Evolutionary conservation across 1,139 yeast genomes (phyloP).

Genomic region (Zygoascus sp.): DNA sequence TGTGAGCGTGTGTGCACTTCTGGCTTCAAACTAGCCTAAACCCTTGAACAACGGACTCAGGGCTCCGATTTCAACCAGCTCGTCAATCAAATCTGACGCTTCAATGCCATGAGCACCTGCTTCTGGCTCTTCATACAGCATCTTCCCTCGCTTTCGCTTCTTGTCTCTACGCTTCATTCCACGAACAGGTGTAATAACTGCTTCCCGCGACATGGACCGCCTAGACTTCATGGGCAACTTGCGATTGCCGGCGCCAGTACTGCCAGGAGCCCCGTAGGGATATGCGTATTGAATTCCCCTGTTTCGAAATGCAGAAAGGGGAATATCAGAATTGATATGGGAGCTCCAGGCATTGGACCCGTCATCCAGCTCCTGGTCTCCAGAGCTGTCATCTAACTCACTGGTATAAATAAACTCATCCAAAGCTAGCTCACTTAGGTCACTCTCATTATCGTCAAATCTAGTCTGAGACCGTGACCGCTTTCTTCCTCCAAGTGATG

Average conservation of each 20-base stretch:
- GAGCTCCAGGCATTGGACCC: slow-evolving; percentile 17
- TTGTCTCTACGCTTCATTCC: slow-evolving; percentile 19
- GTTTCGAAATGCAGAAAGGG: slow-evolving; percentile 85
- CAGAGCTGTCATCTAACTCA: slow-evolving; percentile 78
- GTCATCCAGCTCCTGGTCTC: slow-evolving; percentile 28
- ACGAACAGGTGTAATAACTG: slow-evolving; percentile 35
- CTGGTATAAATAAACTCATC: slow-evolving; percentile 86
- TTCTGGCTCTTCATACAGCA: slow-evolving; percentile 11
- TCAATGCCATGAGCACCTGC: slow-evolving; percentile 20
- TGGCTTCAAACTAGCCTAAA: slow-evolving; percentile 19
- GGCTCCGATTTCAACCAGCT: slow-evolving; percentile 36
- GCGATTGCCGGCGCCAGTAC: background rate
- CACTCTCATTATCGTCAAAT: slow-evolving; percentile 34
- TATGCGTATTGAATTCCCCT: slow-evolving; percentile 45
- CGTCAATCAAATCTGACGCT: slow-evolving; percentile 33
- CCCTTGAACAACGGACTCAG: slow-evolving; percentile 35
- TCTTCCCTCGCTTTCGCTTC: slow-evolving; percentile 22
- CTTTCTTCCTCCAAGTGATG: slow-evolving; percentile 21
- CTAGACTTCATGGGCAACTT: slow-evolving; percentile 15
- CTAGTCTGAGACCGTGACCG: slow-evolving; percentile 15
- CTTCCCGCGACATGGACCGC: slow-evolving; percentile 27
- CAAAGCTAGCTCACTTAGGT: slow-evolving; percentile 63
- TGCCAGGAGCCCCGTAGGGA: slow-evolving; percentile 3
- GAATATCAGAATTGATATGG: slow-evolving; percentile 53
- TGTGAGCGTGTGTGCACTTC: too few relatives aligned